These are phyloP conservation scores for Trichoderma simmonsii DNA, from an alignment of 2,329 filamentous ascomycete species.

Conservation along the genomic window DNA sequence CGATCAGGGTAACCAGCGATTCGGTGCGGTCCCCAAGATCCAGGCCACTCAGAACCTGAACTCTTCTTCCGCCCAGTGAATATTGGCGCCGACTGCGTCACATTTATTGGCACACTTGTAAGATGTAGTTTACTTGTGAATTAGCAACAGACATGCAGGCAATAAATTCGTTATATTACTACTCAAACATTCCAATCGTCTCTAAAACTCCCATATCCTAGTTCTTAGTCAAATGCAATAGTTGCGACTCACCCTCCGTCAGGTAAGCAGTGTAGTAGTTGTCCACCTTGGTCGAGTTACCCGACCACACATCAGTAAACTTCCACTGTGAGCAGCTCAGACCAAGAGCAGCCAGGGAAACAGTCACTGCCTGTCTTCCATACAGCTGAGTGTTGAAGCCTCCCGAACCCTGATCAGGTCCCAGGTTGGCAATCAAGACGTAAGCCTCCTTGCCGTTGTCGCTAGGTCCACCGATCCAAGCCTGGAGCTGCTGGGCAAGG, in stretches of 20 bases:
- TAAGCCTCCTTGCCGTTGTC: constrained; percentile 17
- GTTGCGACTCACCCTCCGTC: constrained; percentile 14
- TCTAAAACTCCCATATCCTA: neutral
- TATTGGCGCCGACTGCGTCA: neutral
- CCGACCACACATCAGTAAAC: constrained; percentile 16
- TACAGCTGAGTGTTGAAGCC: constrained; percentile 9
- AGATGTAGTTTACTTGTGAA: neutral
- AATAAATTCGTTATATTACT: neutral
- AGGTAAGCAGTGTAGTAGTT: constrained; percentile 13
- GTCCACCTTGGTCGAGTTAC: constrained; percentile 9
- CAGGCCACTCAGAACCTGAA: neutral
- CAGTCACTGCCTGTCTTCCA: constrained; percentile 12
- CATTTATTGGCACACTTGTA: neutral
- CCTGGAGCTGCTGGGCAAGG: constrained; percentile 15
- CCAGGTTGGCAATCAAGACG: constrained; percentile 16
- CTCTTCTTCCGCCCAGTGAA: neutral
- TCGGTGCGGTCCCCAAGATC: constrained; percentile 8
- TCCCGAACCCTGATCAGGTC: constrained; percentile 14
- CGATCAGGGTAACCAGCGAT: constrained; percentile 12
- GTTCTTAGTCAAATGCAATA: constrained; percentile 12
- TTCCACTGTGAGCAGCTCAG: neutral
- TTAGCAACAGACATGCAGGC: neutral
- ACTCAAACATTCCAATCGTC: neutral
- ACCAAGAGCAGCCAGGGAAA: constrained; percentile 6
- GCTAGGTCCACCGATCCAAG: constrained; percentile 17